These are phyloP conservation scores for Flaveria linearis DNA, from an alignment of 129 eudicot species.

Conservation along the genomic window DNA sequence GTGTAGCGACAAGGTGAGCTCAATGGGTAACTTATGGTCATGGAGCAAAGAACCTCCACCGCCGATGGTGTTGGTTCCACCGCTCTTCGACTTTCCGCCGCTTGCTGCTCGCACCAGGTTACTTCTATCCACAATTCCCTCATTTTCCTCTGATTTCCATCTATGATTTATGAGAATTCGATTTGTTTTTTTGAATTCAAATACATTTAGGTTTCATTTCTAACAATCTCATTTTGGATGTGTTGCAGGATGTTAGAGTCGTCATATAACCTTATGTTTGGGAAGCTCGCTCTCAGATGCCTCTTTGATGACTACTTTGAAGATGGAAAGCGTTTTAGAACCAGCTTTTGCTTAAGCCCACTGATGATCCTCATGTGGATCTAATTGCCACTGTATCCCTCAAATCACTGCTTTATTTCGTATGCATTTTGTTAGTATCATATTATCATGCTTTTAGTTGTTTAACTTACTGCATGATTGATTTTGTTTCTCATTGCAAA, in stretches of 20 bases:
- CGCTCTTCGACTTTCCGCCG: constrained; percentile 95
- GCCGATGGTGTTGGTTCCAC: constrained; percentile 91
- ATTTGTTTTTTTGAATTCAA: neutral
- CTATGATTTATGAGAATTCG: no score
- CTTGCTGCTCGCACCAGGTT: constrained; percentile 92
- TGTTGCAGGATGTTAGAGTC: constrained; percentile 83
- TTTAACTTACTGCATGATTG: neutral
- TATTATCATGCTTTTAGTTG: neutral
- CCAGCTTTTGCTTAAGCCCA: constrained; percentile 82
- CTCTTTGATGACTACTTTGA: constrained; percentile 82
- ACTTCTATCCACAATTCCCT: neutral
- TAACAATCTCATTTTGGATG: constrained; percentile 7
- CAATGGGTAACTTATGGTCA: constrained; percentile 63
- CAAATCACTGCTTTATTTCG: constrained; percentile 9
- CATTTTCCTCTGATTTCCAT: no score
- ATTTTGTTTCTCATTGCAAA: no score
- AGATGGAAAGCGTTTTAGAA: constrained; percentile 60
- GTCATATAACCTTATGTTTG: constrained; percentile 69
- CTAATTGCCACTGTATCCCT: constrained; percentile 78
- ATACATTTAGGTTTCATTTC: neutral
- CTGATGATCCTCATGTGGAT: constrained; percentile 82
- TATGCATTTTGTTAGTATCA: constrained; percentile 1
- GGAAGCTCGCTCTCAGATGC: constrained; percentile 74
- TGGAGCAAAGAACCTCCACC: constrained; percentile 59
- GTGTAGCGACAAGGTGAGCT: neutral